Conservation (phyloP, 176 grass and related monocot species). For the Tuctoria greenei region DNA sequence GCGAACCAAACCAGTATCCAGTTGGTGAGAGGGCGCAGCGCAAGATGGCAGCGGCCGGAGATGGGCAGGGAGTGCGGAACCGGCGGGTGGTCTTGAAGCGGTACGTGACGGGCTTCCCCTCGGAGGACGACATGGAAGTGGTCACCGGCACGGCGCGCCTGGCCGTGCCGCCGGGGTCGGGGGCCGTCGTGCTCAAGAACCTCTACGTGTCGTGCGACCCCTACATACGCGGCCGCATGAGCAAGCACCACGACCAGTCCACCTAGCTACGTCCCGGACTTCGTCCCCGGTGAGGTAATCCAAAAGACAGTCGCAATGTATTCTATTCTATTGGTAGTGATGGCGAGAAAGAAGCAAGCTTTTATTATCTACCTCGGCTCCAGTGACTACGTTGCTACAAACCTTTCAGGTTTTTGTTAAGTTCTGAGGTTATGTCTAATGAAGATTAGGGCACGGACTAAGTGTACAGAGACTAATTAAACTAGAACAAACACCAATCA, state of each 20-base stretch:
- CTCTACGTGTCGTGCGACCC: conserved; percentile 77
- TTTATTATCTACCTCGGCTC: no score
- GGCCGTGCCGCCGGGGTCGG: background rate
- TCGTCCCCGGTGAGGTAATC: conserved; percentile 22
- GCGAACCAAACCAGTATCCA: background rate
- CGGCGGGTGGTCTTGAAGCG: conserved; percentile 50
- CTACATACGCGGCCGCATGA: conserved; percentile 61
- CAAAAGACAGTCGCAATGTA: background rate
- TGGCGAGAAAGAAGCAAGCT: no score
- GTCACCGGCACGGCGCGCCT: conserved; percentile 1
- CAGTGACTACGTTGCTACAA: background rate
- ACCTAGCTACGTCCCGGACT: conserved; percentile 42
- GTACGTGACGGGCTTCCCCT: conserved; percentile 43
- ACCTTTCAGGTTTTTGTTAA: conserved; percentile 6
- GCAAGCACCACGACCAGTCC: conserved; percentile 20
- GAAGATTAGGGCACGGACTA: no score
- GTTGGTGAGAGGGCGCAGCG: no score
- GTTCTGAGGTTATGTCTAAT: no score
- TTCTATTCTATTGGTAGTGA: no score
- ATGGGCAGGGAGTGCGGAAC: conserved; percentile 22
- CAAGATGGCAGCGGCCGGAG: background rate
- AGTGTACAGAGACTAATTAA: no score
- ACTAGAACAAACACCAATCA: no score
- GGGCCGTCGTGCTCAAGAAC: conserved; percentile 52
- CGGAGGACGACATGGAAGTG: conserved; percentile 50